Evolutionary conservation across 2,329 filamentous ascomycete genomes (phyloP), one percentile per base, ranked within the genome.

Genomic region (Fusarium ramigenum): DNA sequence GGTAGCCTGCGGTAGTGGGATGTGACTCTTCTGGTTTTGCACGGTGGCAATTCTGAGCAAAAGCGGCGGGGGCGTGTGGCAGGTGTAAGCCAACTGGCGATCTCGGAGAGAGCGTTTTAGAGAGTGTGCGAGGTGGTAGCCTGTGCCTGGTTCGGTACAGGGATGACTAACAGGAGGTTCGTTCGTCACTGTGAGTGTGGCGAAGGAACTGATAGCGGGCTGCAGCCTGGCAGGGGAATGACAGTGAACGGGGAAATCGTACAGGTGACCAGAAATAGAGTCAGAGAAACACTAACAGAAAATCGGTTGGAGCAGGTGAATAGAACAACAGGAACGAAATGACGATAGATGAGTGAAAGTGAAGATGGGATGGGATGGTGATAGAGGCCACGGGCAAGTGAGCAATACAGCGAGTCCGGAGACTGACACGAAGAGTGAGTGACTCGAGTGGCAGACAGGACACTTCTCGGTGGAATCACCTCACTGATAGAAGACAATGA

Each of bases 31-130:
- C 75, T 69, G 65, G 66, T 53, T 69, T 65, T 78, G 77, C 78
- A 82, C 78, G 81, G 81, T 80, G 79, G 80, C 80, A 76, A 81
- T 79, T 78, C 79, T 74, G 78, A 78, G 66, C 73, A 75, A 78
- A 76, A 78, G 69, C 77, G 77, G 78, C 74, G 77, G 70, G 67
- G 75, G 75, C 70, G 74, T 67, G 69, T 70, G 65, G 71, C 74
- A 78, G 75, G 78, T 79, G 78, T 77, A 76, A 75, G 77, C 77
- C 75, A 76, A 74, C 69, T 81, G 81, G 80, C 81, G 82, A 82
- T 79, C 80, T 82, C 81, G 82, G 82, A 82, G 80, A 76, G 66
- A 73, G 77, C 78, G 79, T 78, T 81, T 81, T 79, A 60, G 63
- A 75, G 71, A 68, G 77, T 76, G 78, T 77, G 76, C 74, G 76